phyloP scores from a whole-genome alignment of 768 basidiomycete species.

The Lactarius pseudohatsudake region DNA sequence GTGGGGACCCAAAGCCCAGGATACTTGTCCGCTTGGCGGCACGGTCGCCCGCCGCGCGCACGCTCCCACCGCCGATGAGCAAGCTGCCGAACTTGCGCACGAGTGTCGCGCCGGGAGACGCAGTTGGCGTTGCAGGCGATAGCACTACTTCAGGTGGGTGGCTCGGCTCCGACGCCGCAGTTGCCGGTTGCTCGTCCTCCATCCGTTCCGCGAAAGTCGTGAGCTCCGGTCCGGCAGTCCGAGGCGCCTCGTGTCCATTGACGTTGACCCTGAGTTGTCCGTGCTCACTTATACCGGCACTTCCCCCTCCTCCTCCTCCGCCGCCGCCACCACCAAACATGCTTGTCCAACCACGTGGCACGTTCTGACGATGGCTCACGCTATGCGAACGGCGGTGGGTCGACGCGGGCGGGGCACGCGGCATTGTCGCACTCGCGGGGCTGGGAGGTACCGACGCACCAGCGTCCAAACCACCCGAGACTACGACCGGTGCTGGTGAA shows the following conservation, averaged over 20 bases:
- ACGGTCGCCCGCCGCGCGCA: conserved; percentile 28
- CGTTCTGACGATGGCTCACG: conserved; percentile 69
- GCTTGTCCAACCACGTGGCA: conserved; percentile 54
- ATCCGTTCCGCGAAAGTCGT: conserved; percentile 49
- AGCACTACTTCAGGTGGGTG: conserved; percentile 25
- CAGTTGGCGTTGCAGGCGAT: conserved; percentile 17
- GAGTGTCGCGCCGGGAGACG: conserved; percentile 24
- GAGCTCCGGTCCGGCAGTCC: conserved; percentile 67
- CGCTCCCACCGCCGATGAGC: conserved; percentile 22
- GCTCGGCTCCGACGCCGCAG: conserved; percentile 33
- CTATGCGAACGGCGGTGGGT: conserved; percentile 84
- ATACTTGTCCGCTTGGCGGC: conserved; percentile 27
- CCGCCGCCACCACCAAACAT: conserved; percentile 49
- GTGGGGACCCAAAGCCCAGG: conserved; percentile 22
- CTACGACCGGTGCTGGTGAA: conserved; percentile 5
- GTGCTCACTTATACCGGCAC: conserved; percentile 27
- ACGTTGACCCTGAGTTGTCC: conserved; percentile 25
- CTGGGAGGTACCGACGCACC: conserved; percentile 21
- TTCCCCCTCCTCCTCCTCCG: conserved; percentile 8
- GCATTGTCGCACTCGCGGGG: conserved; percentile 42
- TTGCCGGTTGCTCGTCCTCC: conserved; percentile 37
- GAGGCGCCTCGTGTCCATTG: conserved; percentile 42
- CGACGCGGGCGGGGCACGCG: conserved; percentile 72
- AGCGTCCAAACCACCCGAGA: conserved; percentile 9
- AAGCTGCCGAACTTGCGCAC: conserved; percentile 33